Evolutionary conservation across 1,139 yeast genomes (phyloP).

Genomic region (Arxiozyma telluris): DNA sequence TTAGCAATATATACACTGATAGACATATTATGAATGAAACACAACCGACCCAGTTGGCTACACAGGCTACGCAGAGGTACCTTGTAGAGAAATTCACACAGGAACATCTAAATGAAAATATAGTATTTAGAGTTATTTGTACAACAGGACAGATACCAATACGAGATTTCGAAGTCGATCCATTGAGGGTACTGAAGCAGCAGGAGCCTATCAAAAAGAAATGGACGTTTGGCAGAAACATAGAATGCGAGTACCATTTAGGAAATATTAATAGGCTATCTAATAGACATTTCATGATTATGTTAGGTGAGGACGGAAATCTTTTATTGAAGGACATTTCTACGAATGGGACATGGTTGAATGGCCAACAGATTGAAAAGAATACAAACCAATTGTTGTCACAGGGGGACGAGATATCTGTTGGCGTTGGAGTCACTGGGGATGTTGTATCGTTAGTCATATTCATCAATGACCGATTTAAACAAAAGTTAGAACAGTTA

Average conservation of each 20-base stretch:
- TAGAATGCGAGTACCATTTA: constrained; percentile 52
- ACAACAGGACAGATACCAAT: constrained; percentile 52
- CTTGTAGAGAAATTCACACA: constrained; percentile 34
- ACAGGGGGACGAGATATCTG: constrained; percentile 87
- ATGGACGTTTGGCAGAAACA: constrained; percentile 77
- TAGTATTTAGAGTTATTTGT: constrained; percentile 52
- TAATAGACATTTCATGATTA: constrained; percentile 66
- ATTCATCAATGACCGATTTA: constrained; percentile 39
- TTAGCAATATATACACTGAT: not conserved
- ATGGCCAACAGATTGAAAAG: constrained; percentile 62
- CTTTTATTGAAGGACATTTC: constrained; percentile 62
- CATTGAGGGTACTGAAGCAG: constrained; percentile 26
- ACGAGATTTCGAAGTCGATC: constrained; percentile 36
- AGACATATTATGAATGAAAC: constrained; percentile 23
- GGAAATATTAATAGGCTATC: constrained; percentile 63
- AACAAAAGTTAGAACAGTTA: constrained; percentile 21
- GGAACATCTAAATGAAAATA: constrained; percentile 35
- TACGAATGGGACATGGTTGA: constrained; percentile 87
- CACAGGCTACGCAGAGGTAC: constrained; percentile 44
- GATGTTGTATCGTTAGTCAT: constrained; percentile 74
- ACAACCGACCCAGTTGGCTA: constrained; percentile 58
- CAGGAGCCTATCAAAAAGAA: constrained; percentile 32
- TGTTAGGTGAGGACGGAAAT: constrained; percentile 46
- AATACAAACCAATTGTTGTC: constrained; percentile 74
- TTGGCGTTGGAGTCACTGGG: constrained; percentile 75